Percentiles rank a stretch among this genome's conserved stretches.
phyloP scores from a whole-genome alignment of 2,329 filamentous ascomycete species.

The Microcera coccophila region DNA sequence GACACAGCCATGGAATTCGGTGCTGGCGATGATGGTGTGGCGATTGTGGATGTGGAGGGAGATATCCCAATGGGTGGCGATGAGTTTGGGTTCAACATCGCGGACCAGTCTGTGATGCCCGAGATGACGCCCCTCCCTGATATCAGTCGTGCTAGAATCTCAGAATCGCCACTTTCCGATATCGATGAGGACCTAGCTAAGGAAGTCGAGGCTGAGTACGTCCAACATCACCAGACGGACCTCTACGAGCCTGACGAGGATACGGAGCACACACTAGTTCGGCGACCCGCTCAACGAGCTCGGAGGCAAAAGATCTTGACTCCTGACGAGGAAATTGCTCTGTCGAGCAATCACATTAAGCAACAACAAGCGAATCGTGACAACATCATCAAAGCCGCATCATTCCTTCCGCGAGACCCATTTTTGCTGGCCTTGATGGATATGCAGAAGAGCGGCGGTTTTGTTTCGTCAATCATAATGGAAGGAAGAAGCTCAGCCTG shows the following conservation, averaged over 20 bases:
- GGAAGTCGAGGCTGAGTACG: conserved; percentile 57
- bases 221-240: conserved; percentile 50
- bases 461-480: conserved; percentile 81
- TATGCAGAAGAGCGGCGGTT: conserved; percentile 86
- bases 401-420: conserved; percentile 83
- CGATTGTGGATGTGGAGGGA: conserved; percentile 61
- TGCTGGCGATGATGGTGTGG: conserved; percentile 48
- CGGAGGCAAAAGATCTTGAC: conserved; percentile 75
- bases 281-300: conserved; percentile 66
- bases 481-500: conserved; percentile 74
- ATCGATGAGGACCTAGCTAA: conserved; percentile 61
- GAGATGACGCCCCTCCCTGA: conserved; percentile 44
- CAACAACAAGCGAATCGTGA: conserved; percentile 81
- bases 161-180: conserved; percentile 67
- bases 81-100: conserved; percentile 62
- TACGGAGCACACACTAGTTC: conserved; percentile 55
- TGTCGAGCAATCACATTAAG: conserved; percentile 74
- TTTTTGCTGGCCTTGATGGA: conserved; percentile 83
- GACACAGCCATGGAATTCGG: conserved; percentile 54
- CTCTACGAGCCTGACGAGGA: conserved; percentile 61
- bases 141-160: conserved; percentile 57
- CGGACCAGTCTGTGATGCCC: conserved; percentile 56
- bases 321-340: conserved; percentile 75
- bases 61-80: conserved; percentile 59
- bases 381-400: conserved; percentile 77